Conservation (phyloP, 2,329 filamentous ascomycete genomes). For the Phyllosticta paracitricarpa region DNA sequence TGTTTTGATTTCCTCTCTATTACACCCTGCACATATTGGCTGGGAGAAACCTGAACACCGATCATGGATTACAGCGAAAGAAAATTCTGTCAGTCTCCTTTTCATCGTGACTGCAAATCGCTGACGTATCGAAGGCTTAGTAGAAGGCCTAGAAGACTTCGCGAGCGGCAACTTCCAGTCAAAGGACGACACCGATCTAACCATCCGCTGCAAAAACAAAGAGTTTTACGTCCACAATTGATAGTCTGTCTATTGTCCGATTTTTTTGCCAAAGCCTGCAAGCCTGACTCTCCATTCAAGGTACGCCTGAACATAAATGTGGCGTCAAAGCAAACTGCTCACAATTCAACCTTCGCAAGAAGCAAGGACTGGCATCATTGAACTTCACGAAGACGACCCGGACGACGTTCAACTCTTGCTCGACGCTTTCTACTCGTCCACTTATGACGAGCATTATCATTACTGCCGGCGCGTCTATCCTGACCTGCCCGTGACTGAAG, state of each 20-base stretch:
- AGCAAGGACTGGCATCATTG: neutral
- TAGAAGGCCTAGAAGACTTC: too few relatives aligned
- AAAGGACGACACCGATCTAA: neutral
- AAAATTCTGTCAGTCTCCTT: too few relatives aligned
- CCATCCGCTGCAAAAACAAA: neutral
- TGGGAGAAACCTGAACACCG: too few relatives aligned
- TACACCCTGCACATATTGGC: too few relatives aligned
- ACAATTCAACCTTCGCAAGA: neutral
- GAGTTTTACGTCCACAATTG: neutral
- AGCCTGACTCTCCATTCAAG: neutral
- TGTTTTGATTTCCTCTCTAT: too few relatives aligned
- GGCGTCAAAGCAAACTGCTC: too few relatives aligned
- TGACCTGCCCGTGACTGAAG: too few relatives aligned
- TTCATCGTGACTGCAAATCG: too few relatives aligned
- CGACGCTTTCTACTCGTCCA: neutral
- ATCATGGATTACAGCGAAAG: too few relatives aligned
- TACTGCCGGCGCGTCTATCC: too few relatives aligned
- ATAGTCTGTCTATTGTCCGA: neutral
- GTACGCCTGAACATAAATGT: neutral
- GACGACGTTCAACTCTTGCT: neutral
- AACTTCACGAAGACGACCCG: neutral
- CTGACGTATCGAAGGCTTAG: too few relatives aligned
- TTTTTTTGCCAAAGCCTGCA: constrained; percentile 2
- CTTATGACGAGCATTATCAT: neutral
- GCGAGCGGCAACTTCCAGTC: too few relatives aligned